phyloP scores from a whole-genome alignment of 2,329 filamentous ascomycete species.

The Penicillium sp. region DNA sequence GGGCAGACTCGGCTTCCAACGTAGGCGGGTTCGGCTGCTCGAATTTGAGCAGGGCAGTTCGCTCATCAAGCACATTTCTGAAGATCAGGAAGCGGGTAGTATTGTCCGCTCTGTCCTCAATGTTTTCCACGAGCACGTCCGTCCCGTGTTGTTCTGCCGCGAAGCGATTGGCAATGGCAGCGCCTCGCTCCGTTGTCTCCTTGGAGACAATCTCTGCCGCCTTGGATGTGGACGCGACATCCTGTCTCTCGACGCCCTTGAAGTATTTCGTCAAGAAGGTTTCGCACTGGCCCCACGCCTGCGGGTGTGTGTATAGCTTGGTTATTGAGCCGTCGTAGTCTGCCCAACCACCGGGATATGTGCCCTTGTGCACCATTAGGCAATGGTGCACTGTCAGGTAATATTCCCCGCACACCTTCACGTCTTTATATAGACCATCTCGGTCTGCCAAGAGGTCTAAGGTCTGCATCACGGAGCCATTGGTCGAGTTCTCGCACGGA shows the following conservation, averaged over 20 bases:
- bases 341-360: conserved; percentile 20
- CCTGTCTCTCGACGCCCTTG: conserved; percentile 72
- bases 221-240: conserved; percentile 80
- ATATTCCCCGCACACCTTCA: conserved; percentile 76
- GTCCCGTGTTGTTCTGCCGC: conserved; percentile 69
- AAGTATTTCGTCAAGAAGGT: conserved; percentile 69
- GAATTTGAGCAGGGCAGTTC: conserved; percentile 18
- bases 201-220: conserved; percentile 72
- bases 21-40: conserved; percentile 16
- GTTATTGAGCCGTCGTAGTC: conserved; percentile 59
- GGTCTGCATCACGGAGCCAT: conserved; percentile 86
- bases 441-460: conserved; percentile 84
- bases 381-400: conserved; percentile 89
- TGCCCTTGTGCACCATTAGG: conserved; percentile 57
- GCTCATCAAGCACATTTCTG: conserved; percentile 34
- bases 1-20: not conserved
- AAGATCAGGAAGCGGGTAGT: conserved; percentile 50
- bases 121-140: conserved; percentile 59
- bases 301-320: conserved; percentile 86
- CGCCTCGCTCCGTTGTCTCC: conserved; percentile 58
- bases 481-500: conserved; percentile 94
- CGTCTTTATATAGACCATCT: conserved; percentile 59
- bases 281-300: conserved; percentile 91
- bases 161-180: conserved; percentile 74
- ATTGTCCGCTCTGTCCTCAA: conserved; percentile 48